Evolutionary conservation across 305 asterid species (phyloP).

Genomic region (Salvia sclarea): DNA sequence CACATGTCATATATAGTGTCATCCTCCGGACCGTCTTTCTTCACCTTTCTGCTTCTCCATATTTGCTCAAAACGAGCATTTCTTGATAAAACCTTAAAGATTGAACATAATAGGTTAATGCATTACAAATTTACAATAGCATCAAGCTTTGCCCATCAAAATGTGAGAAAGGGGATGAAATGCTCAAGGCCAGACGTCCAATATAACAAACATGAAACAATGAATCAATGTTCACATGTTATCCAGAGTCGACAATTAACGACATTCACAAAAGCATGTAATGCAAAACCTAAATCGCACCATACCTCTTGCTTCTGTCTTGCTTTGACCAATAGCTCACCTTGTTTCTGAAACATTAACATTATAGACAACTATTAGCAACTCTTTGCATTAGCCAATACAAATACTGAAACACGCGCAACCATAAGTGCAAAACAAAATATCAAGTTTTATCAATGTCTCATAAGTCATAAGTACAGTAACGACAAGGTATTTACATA

Average conservation of each 20-base stretch:
- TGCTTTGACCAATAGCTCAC: constrained; percentile 62
- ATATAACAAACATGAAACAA: constrained; percentile 1
- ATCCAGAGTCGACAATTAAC: not conserved
- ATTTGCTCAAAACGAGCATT: constrained; percentile 95
- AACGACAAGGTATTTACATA: not conserved
- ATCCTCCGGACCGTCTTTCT: constrained; percentile 42
- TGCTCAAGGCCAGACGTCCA: not conserved
- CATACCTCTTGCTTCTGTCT: constrained; percentile 76
- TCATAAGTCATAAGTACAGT: not conserved
- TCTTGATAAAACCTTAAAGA: constrained; percentile 58
- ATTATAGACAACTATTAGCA: constrained; percentile 30
- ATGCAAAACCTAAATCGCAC: constrained; percentile 26
- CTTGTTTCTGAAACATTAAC: constrained; percentile 65
- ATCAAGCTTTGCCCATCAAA: not conserved
- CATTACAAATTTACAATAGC: not conserved
- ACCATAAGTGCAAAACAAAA: too few species aligned
- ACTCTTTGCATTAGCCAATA: constrained; percentile 1
- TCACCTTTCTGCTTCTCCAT: constrained; percentile 87
- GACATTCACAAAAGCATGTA: not conserved
- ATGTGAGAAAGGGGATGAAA: constrained; percentile 1
- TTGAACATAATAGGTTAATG: constrained; percentile 14
- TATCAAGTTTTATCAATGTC: constrained; percentile 1
- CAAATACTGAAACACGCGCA: constrained; percentile 18
- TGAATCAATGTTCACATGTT: not conserved
- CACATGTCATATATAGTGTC: constrained; percentile 61